Percentiles rank a stretch among this genome's conserved stretches.
Conservation (phyloP, 768 basidiomycete genomes). For the Udeniomyces megalosporus region DNA sequence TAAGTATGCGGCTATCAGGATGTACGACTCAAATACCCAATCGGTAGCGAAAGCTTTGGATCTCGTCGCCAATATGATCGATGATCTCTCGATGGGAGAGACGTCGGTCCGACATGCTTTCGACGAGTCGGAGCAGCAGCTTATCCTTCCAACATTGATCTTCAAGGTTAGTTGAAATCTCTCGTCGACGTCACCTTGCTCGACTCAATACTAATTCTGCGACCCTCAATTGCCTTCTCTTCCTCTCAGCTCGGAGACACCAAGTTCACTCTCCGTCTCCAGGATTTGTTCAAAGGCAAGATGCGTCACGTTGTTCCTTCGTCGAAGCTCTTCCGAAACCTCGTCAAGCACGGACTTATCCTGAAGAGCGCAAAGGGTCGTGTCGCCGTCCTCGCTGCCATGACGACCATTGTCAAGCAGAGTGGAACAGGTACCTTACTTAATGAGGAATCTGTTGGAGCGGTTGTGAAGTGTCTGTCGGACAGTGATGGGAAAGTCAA, state of each 20-base stretch:
- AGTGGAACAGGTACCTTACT: constrained; percentile 2
- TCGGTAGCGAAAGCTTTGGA: constrained; percentile 56
- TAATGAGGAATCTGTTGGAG: constrained; percentile 59
- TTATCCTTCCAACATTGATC: constrained; percentile 76
- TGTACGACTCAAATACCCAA: constrained; percentile 35
- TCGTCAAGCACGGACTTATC: constrained; percentile 75
- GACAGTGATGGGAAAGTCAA: constrained; percentile 81
- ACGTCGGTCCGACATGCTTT: constrained; percentile 26
- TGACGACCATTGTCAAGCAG: constrained; percentile 14
- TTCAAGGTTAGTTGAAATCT: constrained; percentile 48
- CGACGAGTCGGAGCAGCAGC: constrained; percentile 67
- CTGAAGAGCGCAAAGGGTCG: constrained; percentile 85
- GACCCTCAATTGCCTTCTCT: not conserved
- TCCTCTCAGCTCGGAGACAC: constrained; percentile 64
- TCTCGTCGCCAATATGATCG: constrained; percentile 58
- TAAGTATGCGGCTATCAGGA: constrained; percentile 83
- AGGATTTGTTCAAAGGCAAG: constrained; percentile 53
- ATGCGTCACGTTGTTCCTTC: constrained; percentile 83
- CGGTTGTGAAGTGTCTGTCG: constrained; percentile 59
- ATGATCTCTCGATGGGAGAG: constrained; percentile 27
- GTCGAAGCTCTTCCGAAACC: constrained; percentile 72
- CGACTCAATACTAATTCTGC: not conserved
- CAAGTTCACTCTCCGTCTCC: constrained; percentile 43
- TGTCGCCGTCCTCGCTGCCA: constrained; percentile 61
- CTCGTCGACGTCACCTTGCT: too few relatives aligned